Conservation (phyloP, 73 alveolate genomes). For the Paramecium tetraurelia region DNA sequence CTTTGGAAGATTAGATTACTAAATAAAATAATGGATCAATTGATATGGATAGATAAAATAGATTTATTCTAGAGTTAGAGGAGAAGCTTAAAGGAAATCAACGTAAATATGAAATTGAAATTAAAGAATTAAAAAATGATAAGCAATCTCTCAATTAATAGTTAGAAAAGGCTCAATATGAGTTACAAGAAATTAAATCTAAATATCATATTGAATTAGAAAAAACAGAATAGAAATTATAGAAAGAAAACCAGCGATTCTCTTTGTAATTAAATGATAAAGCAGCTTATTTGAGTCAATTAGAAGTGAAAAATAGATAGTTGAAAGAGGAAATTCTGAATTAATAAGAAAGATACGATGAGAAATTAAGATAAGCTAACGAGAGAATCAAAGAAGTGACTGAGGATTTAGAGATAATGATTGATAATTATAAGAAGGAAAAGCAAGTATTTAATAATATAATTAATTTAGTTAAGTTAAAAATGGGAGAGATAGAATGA, state of each 20-base stretch:
- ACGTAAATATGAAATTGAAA: background rate
- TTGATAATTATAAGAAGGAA: background rate
- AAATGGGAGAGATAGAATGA: background rate
- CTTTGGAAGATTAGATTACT: background rate
- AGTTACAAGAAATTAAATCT: background rate
- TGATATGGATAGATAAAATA: background rate
- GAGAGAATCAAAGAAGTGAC: background rate
- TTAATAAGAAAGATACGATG: background rate
- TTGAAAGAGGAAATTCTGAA: background rate
- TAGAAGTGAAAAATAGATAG: background rate
- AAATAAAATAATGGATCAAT: background rate
- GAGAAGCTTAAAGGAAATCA: background rate
- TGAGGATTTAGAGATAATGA: background rate
- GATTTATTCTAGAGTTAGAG: background rate
- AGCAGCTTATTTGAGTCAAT: background rate
- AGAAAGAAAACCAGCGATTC: background rate
- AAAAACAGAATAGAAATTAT: background rate
- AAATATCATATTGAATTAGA: background rate
- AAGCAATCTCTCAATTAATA: background rate
- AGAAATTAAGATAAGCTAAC: background rate
- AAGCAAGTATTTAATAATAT: background rate
- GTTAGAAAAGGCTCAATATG: background rate
- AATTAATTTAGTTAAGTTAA: background rate
- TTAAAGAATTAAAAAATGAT: background rate
- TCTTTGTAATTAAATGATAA: background rate